These are phyloP conservation scores for Hypseocharis bilobata DNA, from an alignment of 441 rosid species.

Conservation along the genomic window DNA sequence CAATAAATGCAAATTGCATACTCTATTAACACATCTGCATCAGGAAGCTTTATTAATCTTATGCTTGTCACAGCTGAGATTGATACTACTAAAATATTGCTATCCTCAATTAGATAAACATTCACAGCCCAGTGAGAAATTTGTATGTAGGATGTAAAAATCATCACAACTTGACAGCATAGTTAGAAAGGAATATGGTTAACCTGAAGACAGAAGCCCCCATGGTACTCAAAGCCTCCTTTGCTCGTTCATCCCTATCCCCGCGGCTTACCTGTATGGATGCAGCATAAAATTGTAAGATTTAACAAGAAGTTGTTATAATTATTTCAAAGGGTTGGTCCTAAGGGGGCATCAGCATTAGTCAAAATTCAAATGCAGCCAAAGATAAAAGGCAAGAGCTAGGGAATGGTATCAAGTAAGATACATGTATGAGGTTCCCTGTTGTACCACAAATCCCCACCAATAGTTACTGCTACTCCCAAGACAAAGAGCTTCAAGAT, in stretches of 20 bases:
- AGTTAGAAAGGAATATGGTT: slow-evolving; percentile 1
- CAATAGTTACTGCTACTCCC: not conserved
- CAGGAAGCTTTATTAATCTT: no score
- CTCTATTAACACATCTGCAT: not conserved
- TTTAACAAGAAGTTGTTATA: not conserved
- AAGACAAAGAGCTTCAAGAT: not conserved
- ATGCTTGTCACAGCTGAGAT: not conserved
- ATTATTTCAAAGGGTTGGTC: not conserved
- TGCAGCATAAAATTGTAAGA: not conserved
- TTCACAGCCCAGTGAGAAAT: not conserved
- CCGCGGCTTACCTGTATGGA: slow-evolving; percentile 51
- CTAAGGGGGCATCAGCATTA: not conserved
- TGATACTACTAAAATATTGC: not conserved
- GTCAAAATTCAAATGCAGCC: not conserved
- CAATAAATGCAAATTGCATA: no score
- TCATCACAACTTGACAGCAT: no score
- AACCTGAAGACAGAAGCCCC: slow-evolving; percentile 80
- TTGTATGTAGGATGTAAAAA: not conserved
- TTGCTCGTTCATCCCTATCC: slow-evolving; percentile 45
- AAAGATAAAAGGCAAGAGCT: not conserved
- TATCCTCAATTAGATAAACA: not conserved
- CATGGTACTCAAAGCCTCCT: slow-evolving; percentile 53
- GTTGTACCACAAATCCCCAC: not conserved
- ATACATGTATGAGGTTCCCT: no score
- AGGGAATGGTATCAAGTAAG: not conserved